Evolutionary conservation across 2,329 filamentous ascomycete genomes (phyloP).

Genomic region (Diaporthe sp.): DNA sequence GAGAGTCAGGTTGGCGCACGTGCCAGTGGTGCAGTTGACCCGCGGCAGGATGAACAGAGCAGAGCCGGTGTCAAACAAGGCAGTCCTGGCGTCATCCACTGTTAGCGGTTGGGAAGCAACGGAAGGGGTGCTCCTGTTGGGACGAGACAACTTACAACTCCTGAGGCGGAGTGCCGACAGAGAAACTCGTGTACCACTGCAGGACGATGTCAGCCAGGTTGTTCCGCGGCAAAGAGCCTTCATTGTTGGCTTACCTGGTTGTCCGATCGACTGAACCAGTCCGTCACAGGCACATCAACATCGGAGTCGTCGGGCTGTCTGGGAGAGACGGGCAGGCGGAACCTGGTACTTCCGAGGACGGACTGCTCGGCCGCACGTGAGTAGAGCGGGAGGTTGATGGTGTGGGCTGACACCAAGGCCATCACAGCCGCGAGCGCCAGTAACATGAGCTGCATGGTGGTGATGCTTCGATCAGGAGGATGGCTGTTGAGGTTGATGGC

Average conservation of each 20-base stretch:
- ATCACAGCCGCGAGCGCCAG: neutral
- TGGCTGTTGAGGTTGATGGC: neutral
- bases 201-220: neutral
- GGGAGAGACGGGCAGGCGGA: neutral
- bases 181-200: constrained; percentile 42
- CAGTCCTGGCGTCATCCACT: constrained; percentile 42
- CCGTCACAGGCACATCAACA: constrained; percentile 35
- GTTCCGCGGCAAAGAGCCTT: accelerated
- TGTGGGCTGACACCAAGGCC: constrained; percentile 18
- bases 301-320: neutral
- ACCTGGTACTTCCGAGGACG: constrained; percentile 6
- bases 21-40: constrained; percentile 45
- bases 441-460: neutral
- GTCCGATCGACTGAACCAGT: constrained; percentile 39
- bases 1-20: constrained; percentile 43
- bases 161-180: constrained; percentile 43
- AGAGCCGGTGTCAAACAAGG: constrained; percentile 50
- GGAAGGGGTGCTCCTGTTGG: too few species aligned
- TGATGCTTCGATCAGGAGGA: neutral
- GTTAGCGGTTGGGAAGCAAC: neutral
- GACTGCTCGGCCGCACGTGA: constrained; percentile 7
- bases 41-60: constrained; percentile 47
- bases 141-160: constrained; percentile 44
- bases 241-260: constrained; percentile 21
- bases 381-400: constrained; percentile 27